A percentile compares a stretch with the other conserved stretches of the same genome.
Conservation (phyloP, 2,329 filamentous ascomycete genomes). For the Penicillium sp. region DNA sequence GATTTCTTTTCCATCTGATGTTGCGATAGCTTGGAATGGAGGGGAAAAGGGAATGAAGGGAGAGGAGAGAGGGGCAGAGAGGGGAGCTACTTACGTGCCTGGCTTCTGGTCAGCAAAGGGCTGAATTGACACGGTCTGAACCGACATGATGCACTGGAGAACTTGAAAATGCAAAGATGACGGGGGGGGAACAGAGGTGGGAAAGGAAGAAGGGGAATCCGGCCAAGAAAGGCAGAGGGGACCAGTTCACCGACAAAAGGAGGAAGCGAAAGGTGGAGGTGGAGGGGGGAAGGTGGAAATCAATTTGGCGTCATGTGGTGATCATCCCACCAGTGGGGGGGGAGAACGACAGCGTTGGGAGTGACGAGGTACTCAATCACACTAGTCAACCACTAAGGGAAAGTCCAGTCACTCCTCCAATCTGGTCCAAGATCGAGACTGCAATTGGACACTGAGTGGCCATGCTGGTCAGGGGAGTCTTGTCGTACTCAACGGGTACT, state of each 20-base stretch:
- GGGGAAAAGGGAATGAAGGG: not conserved
- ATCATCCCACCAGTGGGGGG: constrained; percentile 16
- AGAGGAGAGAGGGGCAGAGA: not conserved
- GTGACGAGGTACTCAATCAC: too few species aligned
- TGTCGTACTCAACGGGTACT: not conserved
- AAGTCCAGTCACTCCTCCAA: too few species aligned
- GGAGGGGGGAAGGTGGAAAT: too few species aligned
- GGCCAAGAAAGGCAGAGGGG: constrained; percentile 7
- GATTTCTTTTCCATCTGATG: too few species aligned
- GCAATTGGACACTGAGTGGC: too few species aligned
- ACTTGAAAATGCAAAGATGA: not conserved
- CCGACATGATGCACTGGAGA: constrained; percentile 53
- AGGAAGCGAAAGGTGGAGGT: constrained; percentile 12
- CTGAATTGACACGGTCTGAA: constrained; percentile 73
- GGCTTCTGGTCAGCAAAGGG: constrained; percentile 96
- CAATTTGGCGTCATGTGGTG: constrained; percentile 20
- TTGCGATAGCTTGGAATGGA: not conserved
- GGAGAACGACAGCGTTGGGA: too few species aligned
- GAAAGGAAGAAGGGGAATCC: constrained; percentile 9
- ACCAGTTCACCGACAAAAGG: constrained; percentile 23
- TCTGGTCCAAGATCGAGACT: too few species aligned
- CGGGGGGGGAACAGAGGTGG: constrained; percentile 6
- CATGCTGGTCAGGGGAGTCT: too few species aligned
- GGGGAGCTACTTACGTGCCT: constrained; percentile 71
- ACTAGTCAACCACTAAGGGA: too few species aligned